These are phyloP conservation scores for Penicillium roqueforti DNA, from an alignment of 495 filamentous ascomycete genomes.

Conservation along the genomic window DNA sequence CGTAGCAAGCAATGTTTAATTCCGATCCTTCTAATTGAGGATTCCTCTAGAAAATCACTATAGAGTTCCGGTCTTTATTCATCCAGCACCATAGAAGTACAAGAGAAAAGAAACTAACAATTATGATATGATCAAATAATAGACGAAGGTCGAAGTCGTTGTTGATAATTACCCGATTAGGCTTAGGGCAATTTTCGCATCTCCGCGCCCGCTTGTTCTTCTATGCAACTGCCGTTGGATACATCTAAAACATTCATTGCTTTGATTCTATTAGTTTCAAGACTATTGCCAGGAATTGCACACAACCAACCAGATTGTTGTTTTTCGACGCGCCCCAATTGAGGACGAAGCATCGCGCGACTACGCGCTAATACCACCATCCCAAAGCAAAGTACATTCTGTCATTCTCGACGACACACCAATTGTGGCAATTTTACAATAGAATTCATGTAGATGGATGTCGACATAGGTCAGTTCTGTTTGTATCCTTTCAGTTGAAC, in stretches of 20 bases:
- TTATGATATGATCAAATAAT: neutral
- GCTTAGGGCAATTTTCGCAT: constrained; percentile 16
- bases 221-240: constrained; percentile 5
- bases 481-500: neutral
- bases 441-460: neutral
- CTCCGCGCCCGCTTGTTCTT: constrained; percentile 19
- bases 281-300: neutral
- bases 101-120: neutral
- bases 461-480: neutral
- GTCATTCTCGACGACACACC: neutral
- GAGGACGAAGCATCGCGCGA: neutral
- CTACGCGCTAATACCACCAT: neutral
- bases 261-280: neutral
- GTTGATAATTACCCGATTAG: constrained; percentile 25
- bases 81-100: neutral
- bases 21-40: neutral
- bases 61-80: neutral
- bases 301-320: neutral
- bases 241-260: neutral
- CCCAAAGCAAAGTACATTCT: neutral
- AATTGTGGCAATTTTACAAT: neutral
- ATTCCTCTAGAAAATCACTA: neutral
- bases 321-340: neutral
- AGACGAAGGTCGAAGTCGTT: constrained; percentile 1
- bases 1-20: neutral